Evolutionary conservation across 441 rosid genomes (phyloP).

Genomic region (Raphanus hybrid): DNA sequence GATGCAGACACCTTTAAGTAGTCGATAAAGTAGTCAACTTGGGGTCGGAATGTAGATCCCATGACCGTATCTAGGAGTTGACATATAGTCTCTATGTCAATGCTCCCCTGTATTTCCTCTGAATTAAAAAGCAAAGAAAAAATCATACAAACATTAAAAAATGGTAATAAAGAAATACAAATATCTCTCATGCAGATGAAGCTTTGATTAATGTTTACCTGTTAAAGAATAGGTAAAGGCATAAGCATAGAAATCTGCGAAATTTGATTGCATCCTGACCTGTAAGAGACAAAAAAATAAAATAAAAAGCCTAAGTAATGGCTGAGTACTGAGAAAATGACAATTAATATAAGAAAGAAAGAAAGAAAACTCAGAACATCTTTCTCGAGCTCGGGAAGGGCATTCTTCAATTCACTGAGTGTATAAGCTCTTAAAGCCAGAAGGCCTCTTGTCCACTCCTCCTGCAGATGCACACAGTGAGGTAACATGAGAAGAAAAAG

Average conservation of each 20-base stretch:
- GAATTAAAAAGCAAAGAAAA: neutral
- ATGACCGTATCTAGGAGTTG: neutral
- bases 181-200: too few species aligned
- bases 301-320: too few species aligned
- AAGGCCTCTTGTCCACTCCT: slow-evolving; percentile 86
- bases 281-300: too few species aligned
- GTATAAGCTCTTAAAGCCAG: slow-evolving; percentile 70
- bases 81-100: slow-evolving; percentile 34
- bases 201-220: slow-evolving; percentile 45
- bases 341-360: neutral
- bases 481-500: neutral
- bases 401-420: slow-evolving; percentile 67
- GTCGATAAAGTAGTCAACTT: neutral
- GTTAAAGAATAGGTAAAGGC: too few species aligned
- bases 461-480: slow-evolving; percentile 46
- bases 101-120: neutral
- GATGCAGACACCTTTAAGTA: neutral
- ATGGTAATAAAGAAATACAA: too few species aligned
- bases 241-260: too few species aligned
- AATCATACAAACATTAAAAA: neutral
- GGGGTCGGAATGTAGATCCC: neutral
- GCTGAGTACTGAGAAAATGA: neutral
- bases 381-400: slow-evolving; percentile 68
- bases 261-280: too few species aligned
- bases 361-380: slow-evolving; percentile 32